These are phyloP conservation scores for Candida nemodendra DNA, from an alignment of 805 yeast genomes.

Conservation along the genomic window DNA sequence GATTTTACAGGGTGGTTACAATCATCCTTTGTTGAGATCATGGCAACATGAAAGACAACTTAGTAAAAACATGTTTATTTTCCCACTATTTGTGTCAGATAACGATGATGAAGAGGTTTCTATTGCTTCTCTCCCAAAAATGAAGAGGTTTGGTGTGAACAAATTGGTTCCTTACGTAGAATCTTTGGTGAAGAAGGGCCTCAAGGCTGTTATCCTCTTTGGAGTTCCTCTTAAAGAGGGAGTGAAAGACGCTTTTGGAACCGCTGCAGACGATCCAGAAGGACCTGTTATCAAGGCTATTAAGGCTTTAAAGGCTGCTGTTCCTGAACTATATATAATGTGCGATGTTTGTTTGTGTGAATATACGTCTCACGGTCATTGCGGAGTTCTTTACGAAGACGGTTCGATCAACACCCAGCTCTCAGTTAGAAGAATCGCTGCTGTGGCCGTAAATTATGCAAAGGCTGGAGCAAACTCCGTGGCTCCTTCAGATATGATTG, in stretches of 20 bases:
- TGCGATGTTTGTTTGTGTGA: slow-evolving; percentile 97
- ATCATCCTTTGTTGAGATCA: slow-evolving; percentile 80
- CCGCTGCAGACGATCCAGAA: slow-evolving; percentile 92
- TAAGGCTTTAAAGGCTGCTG: slow-evolving; percentile 56
- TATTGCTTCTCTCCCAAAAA: slow-evolving; percentile 82
- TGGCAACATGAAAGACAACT: slow-evolving; percentile 91
- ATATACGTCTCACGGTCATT: slow-evolving; percentile 96
- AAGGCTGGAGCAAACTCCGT: slow-evolving; percentile 94
- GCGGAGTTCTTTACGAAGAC: slow-evolving; percentile 87
- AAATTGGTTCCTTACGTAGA: slow-evolving; percentile 70
- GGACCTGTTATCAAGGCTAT: slow-evolving; percentile 91
- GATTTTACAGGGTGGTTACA: slow-evolving; percentile 89
- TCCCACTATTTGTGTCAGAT: slow-evolving; percentile 86
- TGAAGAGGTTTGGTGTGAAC: slow-evolving; percentile 82
- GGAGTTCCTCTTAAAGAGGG: slow-evolving; percentile 84
- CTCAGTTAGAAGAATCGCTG: slow-evolving; percentile 81
- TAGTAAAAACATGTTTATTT: slow-evolving; percentile 84
- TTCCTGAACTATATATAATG: slow-evolving; percentile 83
- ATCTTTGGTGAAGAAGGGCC: slow-evolving; percentile 73
- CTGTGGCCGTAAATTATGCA: slow-evolving; percentile 94
- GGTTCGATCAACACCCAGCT: slow-evolving; percentile 76
- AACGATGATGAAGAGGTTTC: slow-evolving; percentile 71
- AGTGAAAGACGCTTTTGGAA: slow-evolving; percentile 75
- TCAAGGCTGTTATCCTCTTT: slow-evolving; percentile 81
- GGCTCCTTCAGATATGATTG: slow-evolving; percentile 98